These are phyloP conservation scores for Leishmania major DNA, from an alignment of 208 protist genomes.

Conservation along the genomic window DNA sequence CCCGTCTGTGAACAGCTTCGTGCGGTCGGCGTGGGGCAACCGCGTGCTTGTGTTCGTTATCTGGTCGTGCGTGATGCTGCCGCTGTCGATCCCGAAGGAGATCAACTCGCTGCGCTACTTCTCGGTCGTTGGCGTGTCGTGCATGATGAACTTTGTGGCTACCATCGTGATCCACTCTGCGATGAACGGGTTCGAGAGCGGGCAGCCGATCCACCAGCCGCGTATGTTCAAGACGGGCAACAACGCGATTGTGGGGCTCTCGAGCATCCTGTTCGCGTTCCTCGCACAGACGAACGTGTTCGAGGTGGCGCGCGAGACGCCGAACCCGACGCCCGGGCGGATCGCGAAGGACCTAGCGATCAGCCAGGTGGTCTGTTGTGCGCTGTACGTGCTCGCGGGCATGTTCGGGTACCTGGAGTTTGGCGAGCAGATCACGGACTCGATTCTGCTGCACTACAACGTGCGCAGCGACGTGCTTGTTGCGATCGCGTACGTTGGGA, in stretches of 20 bases:
- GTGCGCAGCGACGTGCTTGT: constrained; percentile 51
- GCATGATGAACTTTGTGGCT: constrained; percentile 80
- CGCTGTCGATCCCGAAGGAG: constrained; percentile 74
- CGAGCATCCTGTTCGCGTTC: constrained; percentile 85
- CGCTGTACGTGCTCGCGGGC: constrained; percentile 76
- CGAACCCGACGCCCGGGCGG: constrained; percentile 38
- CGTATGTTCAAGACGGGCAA: constrained; percentile 69
- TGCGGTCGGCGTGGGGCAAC: constrained; percentile 51
- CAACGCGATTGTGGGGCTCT: constrained; percentile 65
- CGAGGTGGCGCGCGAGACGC: constrained; percentile 71
- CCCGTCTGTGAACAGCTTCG: constrained; percentile 44
- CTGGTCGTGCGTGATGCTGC: constrained; percentile 78
- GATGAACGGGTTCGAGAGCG: constrained; percentile 58
- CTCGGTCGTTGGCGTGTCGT: constrained; percentile 71
- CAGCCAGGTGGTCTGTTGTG: constrained; percentile 66
- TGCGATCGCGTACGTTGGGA: constrained; percentile 65
- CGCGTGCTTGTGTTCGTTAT: constrained; percentile 59
- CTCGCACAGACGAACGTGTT: constrained; percentile 82
- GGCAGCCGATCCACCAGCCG: constrained; percentile 54
- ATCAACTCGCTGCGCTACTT: constrained; percentile 89
- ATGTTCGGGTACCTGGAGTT: constrained; percentile 86
- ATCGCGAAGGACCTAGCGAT: constrained; percentile 58
- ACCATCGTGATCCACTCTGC: constrained; percentile 72
- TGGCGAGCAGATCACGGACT: constrained; percentile 48
- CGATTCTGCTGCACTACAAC: constrained; percentile 76